Conservation (phyloP, 1,284 basidiomycete genomes). For the Austropuccinia psidii region DNA sequence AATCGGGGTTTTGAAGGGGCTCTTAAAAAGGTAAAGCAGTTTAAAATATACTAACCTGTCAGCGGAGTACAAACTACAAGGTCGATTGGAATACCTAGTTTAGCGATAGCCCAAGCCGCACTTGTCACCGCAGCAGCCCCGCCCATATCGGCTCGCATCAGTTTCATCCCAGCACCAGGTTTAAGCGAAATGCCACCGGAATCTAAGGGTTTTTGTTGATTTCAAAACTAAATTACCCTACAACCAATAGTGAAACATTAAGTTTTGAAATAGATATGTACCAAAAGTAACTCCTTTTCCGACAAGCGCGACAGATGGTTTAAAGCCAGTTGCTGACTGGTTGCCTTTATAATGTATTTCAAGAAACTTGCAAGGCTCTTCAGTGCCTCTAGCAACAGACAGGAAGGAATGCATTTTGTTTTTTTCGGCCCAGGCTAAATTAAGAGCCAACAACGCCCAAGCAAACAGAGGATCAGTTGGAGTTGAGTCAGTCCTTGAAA, state of each 20-base stretch:
- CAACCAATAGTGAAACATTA: background rate
- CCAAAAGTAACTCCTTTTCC: constrained; percentile 78
- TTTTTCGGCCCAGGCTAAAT: constrained; percentile 31
- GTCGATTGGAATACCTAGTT: constrained; percentile 60
- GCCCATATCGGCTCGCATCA: constrained; percentile 79
- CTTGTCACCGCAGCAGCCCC: constrained; percentile 72
- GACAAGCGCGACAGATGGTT: constrained; percentile 65
- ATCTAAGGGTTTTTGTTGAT: constrained; percentile 54
- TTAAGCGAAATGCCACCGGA: constrained; percentile 83
- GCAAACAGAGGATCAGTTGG: too few relatives aligned
- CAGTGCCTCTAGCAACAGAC: constrained; percentile 72
- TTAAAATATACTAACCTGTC: background rate
- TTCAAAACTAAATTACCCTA: background rate
- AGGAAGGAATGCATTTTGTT: constrained; percentile 59
- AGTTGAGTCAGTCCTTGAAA: background rate
- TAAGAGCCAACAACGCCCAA: background rate
- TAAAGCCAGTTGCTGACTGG: constrained; percentile 47
- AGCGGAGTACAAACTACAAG: constrained; percentile 25
- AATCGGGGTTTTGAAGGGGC: too few relatives aligned
- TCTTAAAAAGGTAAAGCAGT: background rate
- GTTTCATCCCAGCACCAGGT: constrained; percentile 59
- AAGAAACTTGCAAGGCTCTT: constrained; percentile 75
- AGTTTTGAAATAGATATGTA: background rate
- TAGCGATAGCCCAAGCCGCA: constrained; percentile 67
- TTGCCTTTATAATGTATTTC: constrained; percentile 77